Evolutionary conservation across 345 rosid genomes (phyloP), one percentile per base, ranked within the genome.

Genomic region (Gossypium sturtianum): DNA sequence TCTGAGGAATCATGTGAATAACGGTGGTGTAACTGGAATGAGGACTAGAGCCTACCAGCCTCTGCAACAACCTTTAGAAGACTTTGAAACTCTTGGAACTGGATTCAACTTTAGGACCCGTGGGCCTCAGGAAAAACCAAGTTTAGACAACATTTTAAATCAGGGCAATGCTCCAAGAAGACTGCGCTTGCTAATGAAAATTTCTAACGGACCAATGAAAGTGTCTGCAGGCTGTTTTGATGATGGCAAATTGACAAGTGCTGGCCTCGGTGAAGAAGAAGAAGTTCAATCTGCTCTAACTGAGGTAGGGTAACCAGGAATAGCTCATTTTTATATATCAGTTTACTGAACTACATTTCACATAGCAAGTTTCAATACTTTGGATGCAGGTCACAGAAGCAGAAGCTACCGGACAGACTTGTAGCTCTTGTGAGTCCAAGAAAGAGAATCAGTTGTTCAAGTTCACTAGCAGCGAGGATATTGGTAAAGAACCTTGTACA

Each of bases 91-190:
- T 75, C 91, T 86, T 67, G 93, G 92, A 52, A 87, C 82, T 73
- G 93, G 84, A 69, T 79, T 87, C 80, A 85, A 80, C 84, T 78
- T 85, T 57, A 86, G 87, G 76, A 44, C 74, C 73, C 88, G 84
- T 29, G 87, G 74, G 71, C 75, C 84, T 74, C 86, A 66, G 48
- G 74, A 76, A n/a, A 80, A 45, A 27, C 77, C 75, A 19, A 56
- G 57, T 71, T 69, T 83, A 9, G 81, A 60, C 70, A 73, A 71
- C 65, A 38, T 78, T 20, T 65, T 4, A 20, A 1, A 16, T 71
- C 96, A 89, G 70, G 95, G 93, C 57, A 90, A 82, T 74, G 94
- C 92, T 78, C 77, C 79, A 20, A 85, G 90, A 77, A 89, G 94
- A 81, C 68, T 90, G 67, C 91, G 76, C 20, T 72, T 93, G 78